Base-by-base conservation (phyloP, 495 filamentous ascomycete species). In the Penicillium crystallinum region DNA sequence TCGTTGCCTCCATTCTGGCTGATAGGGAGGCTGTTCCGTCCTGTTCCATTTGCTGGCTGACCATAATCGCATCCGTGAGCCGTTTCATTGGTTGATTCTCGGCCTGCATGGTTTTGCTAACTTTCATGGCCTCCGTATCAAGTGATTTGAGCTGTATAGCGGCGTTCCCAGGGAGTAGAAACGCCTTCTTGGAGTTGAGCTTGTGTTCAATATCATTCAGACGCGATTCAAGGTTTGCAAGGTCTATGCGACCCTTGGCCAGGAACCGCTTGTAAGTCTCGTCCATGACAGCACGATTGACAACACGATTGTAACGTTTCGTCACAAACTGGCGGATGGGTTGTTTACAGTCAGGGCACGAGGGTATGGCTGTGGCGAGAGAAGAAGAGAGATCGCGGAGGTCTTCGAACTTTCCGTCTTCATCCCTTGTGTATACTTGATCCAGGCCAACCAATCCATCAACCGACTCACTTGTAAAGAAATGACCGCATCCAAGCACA, bases 261-360 rank as follows among this genome's bases (percentile, higher is more conserved):
- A 53, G 38, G 42, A 53, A 49, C 31, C 55, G 37, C 22, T 53
- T 57, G 5, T 1, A 49, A 21, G 37, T 57, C 36, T 57, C 43
- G n/a, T 57, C 49, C 42, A 53, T 49, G 19, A 57, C 43, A 23
- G 55, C 55, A n/a, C 55, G 49, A 15, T 57, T 57, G 30, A 57
- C 21, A 21, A 44, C 49, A 21, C 55, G 55, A 57, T 57, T 57
- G 30, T 53, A 57, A 30, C 49, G 49, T 39, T 49, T 57, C 6
- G 49, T 57, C 17, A 57, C 44, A 48, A 57, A 57, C 18, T 53
- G 43, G 27, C 55, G 49, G 49, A 57, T 57, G 3, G 55, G 55
- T 7, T 48, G 21, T 6, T 52, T 57, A 12, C 43, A 57, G 45
- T 57, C 55, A 0, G 55, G 55, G 23, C 55, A 53, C 5, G 39